Conservation (phyloP, 2,329 filamentous ascomycete species). For the Macroventuria anomochaeta region DNA sequence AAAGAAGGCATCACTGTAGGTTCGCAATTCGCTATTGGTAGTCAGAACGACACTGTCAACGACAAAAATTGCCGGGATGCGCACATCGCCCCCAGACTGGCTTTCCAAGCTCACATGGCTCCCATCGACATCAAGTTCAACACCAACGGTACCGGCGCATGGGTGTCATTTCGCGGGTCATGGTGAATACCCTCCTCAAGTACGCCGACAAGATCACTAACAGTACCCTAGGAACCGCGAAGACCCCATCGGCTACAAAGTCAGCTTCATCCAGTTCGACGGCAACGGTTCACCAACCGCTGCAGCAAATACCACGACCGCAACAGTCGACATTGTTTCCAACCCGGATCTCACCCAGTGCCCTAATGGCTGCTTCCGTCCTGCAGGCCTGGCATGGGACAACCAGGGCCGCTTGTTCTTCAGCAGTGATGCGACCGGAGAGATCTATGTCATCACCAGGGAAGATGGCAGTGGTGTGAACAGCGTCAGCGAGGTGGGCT, state of each 20-base stretch:
- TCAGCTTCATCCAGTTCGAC: conserved; percentile 56
- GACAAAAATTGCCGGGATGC: conserved; percentile 55
- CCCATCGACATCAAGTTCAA: conserved; percentile 76
- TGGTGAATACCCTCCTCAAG: conserved; percentile 55
- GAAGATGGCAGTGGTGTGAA: conserved; percentile 41
- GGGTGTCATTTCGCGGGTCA: conserved; percentile 74
- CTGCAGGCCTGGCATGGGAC: conserved; percentile 64
- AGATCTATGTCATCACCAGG: conserved; percentile 63
- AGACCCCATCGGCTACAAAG: conserved; percentile 58
- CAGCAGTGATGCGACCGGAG: conserved; percentile 68
- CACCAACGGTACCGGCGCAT: conserved; percentile 63
- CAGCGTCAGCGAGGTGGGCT: conserved; percentile 26
- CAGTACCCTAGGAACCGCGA: conserved; percentile 51
- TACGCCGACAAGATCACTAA: background rate
- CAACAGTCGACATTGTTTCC: conserved; percentile 61
- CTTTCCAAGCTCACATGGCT: conserved; percentile 71
- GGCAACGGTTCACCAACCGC: conserved; percentile 55
- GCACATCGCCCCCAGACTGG: conserved; percentile 58
- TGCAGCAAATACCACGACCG: conserved; percentile 54
- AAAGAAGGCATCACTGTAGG: conserved; percentile 55
- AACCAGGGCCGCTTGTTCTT: conserved; percentile 64
- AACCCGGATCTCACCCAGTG: conserved; percentile 63
- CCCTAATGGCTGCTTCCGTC: conserved; percentile 66
- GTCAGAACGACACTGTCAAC: conserved; percentile 55
- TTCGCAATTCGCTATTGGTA: conserved; percentile 58